A percentile compares a stretch with the other conserved stretches of the same genome.
phyloP scores from a whole-genome alignment of 1,284 basidiomycete species.

The Bondarzewia mesenterica region DNA sequence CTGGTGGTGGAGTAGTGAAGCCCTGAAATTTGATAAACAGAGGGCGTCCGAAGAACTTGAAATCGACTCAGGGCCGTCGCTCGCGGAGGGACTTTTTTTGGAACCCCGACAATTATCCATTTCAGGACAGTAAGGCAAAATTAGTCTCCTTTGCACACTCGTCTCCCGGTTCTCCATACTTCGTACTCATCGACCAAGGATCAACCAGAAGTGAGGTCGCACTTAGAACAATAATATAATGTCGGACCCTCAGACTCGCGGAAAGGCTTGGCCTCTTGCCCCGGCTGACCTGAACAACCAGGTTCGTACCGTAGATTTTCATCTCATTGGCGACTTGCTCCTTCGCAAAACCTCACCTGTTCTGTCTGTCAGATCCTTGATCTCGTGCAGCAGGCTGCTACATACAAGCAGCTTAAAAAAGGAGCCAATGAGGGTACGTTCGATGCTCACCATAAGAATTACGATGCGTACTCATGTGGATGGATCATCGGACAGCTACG shows the following conservation, averaged over 20 bases:
- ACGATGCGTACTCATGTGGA: background rate
- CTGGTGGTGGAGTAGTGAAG: too few relatives aligned
- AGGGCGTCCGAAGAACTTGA: too few relatives aligned
- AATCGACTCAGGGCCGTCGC: too few relatives aligned
- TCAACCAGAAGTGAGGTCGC: slow-evolving; percentile 69
- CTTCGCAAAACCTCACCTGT: background rate
- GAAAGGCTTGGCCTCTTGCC: slow-evolving; percentile 92
- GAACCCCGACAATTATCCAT: background rate
- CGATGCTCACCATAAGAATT: too few relatives aligned
- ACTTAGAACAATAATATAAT: slow-evolving; percentile 25
- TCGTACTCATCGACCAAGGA: slow-evolving; percentile 52
- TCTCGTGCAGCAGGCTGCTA: slow-evolving; percentile 80
- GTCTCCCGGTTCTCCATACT: background rate
- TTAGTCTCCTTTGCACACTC: background rate
- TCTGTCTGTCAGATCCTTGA: slow-evolving; percentile 68
- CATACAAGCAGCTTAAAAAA: slow-evolving; percentile 98
- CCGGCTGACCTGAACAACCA: slow-evolving; percentile 89
- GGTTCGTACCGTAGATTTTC: slow-evolving; percentile 45
- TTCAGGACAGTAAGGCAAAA: background rate
- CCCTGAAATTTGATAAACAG: too few relatives aligned
- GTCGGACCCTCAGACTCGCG: slow-evolving; percentile 41
- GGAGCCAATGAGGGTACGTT: slow-evolving; percentile 86
- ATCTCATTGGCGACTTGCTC: slow-evolving; percentile 17
- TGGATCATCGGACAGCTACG: slow-evolving; percentile 49
- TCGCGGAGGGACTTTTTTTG: too few relatives aligned